phyloP scores from a whole-genome alignment of 2,329 filamentous ascomycete genomes.

The Microdochium trichocladiopsis region DNA sequence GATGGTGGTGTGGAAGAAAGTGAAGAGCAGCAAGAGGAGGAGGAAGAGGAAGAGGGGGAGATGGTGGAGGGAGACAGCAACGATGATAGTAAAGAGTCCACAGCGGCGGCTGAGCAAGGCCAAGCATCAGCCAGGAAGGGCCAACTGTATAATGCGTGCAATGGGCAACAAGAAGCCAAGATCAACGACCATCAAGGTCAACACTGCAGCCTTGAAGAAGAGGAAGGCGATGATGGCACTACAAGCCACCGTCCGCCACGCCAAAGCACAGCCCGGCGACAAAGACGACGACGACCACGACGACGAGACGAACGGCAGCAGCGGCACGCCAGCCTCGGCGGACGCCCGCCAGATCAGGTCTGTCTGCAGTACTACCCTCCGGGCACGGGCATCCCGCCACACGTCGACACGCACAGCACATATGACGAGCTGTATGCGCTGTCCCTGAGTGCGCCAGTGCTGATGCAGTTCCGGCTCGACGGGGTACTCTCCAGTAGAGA shows the following conservation, averaged over 20 bases:
- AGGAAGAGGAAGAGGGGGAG: neutral
- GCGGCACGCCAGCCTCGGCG: conserved; percentile 16
- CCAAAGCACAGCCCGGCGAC: no score
- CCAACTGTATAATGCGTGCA: no score
- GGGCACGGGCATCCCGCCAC: conserved; percentile 52
- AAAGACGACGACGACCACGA: neutral
- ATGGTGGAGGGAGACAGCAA: neutral
- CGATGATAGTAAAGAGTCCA: no score
- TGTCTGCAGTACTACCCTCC: conserved; percentile 55
- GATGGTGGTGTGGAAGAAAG: neutral
- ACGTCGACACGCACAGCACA: conserved; percentile 49
- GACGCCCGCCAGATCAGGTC: conserved; percentile 45
- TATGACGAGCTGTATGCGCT: conserved; percentile 23
- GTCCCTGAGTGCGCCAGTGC: conserved; percentile 12
- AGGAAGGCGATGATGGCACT: no score
- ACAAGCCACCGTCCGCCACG: no score
- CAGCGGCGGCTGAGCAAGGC: no score
- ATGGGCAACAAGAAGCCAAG: no score
- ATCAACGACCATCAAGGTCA: no score
- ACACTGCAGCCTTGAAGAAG: no score
- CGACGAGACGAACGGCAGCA: neutral
- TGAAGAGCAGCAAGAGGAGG: neutral
- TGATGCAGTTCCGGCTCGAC: conserved; percentile 14
- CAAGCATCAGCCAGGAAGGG: no score
- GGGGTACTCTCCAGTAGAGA: neutral